Percentiles rank a stretch among this genome's conserved stretches.
These are phyloP conservation scores for Staphylotrichum longicolle DNA, from an alignment of 495 filamentous ascomycete genomes.

Conservation along the genomic window DNA sequence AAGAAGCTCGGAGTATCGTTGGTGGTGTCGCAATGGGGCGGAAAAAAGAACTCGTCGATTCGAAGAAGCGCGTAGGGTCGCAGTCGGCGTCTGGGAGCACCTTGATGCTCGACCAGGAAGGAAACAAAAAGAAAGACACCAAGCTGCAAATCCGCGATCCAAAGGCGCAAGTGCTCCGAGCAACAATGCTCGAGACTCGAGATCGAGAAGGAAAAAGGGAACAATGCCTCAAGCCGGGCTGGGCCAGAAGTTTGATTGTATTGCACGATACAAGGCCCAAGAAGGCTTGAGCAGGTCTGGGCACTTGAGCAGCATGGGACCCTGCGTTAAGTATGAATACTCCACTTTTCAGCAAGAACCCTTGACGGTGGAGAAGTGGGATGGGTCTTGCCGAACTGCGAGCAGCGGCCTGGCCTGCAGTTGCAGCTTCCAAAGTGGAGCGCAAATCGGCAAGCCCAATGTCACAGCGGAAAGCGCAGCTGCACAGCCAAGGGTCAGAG, in stretches of 20 bases:
- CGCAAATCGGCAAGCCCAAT: neutral
- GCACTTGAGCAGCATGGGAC: neutral
- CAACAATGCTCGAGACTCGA: conserved; percentile 1
- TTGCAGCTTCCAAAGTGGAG: neutral
- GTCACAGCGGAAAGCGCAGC: neutral
- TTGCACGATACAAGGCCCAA: conserved; percentile 14
- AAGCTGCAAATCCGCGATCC: neutral
- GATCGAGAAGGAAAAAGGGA: conserved; percentile 6
- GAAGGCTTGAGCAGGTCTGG: conserved; percentile 17
- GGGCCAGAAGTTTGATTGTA: conserved; percentile 8
- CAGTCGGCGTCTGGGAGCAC: neutral
- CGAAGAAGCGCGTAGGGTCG: neutral
- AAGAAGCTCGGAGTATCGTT: too few relatives aligned
- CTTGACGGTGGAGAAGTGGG: too few relatives aligned
- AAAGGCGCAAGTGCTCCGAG: neutral
- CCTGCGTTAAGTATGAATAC: conserved; percentile 17
- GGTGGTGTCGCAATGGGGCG: too few relatives aligned
- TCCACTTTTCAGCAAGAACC: conserved; percentile 20
- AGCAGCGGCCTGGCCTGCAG: neutral
- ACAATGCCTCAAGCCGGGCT: conserved; percentile 6
- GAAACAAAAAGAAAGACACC: neutral
- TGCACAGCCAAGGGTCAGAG: neutral
- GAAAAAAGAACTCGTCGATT: neutral
- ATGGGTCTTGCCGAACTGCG: neutral
- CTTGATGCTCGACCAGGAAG: conserved; percentile 2